Evolutionary conservation across 1,284 basidiomycete species (phyloP).

Genomic region (Trichosporon sp.): DNA sequence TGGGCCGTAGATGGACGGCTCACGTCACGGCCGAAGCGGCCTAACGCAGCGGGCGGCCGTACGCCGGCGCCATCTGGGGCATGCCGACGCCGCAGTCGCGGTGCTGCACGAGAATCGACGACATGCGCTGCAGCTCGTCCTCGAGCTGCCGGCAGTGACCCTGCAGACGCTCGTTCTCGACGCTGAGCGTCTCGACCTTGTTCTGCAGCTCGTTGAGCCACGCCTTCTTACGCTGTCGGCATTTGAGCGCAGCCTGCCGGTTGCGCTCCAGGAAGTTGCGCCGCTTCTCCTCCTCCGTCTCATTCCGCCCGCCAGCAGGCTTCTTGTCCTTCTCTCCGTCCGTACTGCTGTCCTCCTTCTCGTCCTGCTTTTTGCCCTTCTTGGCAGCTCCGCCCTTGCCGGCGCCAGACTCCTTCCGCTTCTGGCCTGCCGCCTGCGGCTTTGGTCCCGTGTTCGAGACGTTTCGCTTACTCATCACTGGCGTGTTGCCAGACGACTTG

Average conservation of each 20-base stretch:
- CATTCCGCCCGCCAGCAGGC: constrained; percentile 57
- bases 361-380: constrained; percentile 29
- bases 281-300: constrained; percentile 93
- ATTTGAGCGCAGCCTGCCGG: constrained; percentile 94
- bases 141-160: constrained; percentile 52
- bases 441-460: constrained; percentile 10
- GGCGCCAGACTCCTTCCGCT: constrained; percentile 3
- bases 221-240: constrained; percentile 96
- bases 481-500: constrained; percentile 26
- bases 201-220: constrained; percentile 90
- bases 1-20: too few species aligned
- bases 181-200: constrained; percentile 81
- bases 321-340: constrained; percentile 47
- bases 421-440: constrained; percentile 7
- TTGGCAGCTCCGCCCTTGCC: constrained; percentile 15
- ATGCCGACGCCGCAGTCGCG: constrained; percentile 43
- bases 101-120: constrained; percentile 48
- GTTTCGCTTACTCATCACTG: constrained; percentile 15
- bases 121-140: constrained; percentile 57
- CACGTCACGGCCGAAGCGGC: not conserved
- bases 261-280: constrained; percentile 91
- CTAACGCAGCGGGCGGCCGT: constrained; percentile 20
- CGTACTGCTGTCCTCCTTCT: constrained; percentile 7
- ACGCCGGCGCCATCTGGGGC: constrained; percentile 16
- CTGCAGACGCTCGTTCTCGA: constrained; percentile 88